phyloP scores from a whole-genome alignment of 306 rosid species.

The Glycine latifolia region DNA sequence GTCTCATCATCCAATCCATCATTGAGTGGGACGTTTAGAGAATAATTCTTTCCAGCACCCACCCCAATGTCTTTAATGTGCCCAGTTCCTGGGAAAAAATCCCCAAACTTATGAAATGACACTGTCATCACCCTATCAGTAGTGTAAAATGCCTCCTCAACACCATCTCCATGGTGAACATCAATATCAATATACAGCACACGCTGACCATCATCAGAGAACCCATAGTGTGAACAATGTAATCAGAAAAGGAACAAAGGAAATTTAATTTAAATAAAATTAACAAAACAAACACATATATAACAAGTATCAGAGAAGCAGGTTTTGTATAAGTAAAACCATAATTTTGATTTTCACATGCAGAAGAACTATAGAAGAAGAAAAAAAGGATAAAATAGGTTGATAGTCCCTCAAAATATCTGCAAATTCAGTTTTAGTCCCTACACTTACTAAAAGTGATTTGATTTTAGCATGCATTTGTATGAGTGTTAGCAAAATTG shows the following conservation, averaged over 20 bases:
- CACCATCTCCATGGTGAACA: conserved; percentile 95
- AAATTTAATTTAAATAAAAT: neutral
- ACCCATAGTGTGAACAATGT: neutral
- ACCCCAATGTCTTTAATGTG: conserved; percentile 75
- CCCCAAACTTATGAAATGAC: conserved; percentile 91
- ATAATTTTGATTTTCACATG: neutral
- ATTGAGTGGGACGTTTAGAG: conserved; percentile 80
- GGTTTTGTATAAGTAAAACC: neutral
- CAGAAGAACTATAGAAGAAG: too few species aligned
- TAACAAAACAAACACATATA: neutral
- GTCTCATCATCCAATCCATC: conserved; percentile 89
- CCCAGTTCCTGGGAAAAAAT: conserved; percentile 94
- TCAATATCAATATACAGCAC: conserved; percentile 85
- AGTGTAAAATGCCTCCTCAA: conserved; percentile 92
- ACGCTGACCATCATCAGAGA: conserved; percentile 66
- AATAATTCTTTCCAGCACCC: conserved; percentile 78
- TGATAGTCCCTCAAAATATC: neutral
- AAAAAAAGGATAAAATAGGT: neutral
- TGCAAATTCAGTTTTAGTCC: neutral
- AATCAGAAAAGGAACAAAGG: conserved; percentile 8
- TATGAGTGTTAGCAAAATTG: neutral
- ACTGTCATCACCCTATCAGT: conserved; percentile 95
- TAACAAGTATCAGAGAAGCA: conserved; percentile 3
- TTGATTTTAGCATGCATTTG: neutral
- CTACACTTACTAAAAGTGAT: neutral